Evolutionary conservation across 495 filamentous ascomycete species (phyloP), one percentile per base, ranked within the genome.

Genomic region (Talaromyces wortmannii): DNA sequence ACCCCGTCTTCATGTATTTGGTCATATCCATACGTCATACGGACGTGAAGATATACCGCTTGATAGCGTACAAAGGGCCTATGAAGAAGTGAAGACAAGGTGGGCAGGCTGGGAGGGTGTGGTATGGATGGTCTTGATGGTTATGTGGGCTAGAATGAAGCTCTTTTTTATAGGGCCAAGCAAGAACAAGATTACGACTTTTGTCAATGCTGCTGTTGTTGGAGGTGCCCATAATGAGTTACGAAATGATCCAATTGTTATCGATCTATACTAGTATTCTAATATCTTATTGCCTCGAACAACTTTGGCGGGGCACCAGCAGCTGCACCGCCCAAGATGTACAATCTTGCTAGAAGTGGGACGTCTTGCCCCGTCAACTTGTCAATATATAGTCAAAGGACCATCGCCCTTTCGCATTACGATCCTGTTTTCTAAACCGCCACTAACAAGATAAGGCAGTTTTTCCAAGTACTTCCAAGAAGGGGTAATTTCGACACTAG

Each of bases 171-270:
- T 8, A 15, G 7, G 44, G 3, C 7, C 10, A n/a, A 46, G 80
- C 4, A 89, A 85, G 57, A 90, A 84, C 4, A 82, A 87, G 12
- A 81, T 86, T 30, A 88, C 85, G 18, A 89, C 77, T 53, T 80
- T 76, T 0, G 85, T 90, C 63, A 91, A 91, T 45, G 86, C 81
- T 55, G 44, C 44, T 2, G 15, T 46, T 10, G 44, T 46, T 46
- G 15, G 44, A 43, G 44, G 44, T 15, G 3, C 44, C 17, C n/a
- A 46, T 13, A 46, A 46, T 46, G 17, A 8, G 44, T 7, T 46
- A 15, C 44, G 17, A 46, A 46, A 46, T 15, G 15, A 10, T 7
- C 44, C 44, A 17, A 23, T 46, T 46, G 17, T 46, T 6, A 10
- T 46, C 6, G 44, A 46, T 46, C 17, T 46, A 46, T 17, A 46